These are phyloP conservation scores for Solanum chaucha DNA, from an alignment of 257 asterid genomes.

Conservation along the genomic window DNA sequence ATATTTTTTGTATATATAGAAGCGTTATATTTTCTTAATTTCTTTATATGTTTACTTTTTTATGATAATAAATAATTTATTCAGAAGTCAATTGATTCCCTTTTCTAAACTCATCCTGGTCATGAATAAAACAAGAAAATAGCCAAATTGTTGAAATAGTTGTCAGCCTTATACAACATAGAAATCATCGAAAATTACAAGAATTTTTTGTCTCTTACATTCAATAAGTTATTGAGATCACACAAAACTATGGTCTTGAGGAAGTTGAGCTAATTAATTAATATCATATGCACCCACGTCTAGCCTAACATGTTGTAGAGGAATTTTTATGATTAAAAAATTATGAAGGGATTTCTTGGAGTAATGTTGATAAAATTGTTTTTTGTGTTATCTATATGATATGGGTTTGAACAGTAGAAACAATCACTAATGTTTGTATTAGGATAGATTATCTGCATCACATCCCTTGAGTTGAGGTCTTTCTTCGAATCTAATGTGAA, in stretches of 20 bases:
- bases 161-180: background rate
- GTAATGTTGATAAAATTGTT: background rate
- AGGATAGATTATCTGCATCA: accelerated
- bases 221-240: background rate
- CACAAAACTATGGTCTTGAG: background rate
- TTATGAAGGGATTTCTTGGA: background rate
- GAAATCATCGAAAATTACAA: background rate
- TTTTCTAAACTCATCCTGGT: background rate
- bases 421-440: accelerated
- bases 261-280: background rate
- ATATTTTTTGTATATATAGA: background rate
- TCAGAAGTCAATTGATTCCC: background rate
- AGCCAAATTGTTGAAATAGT: background rate
- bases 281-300: background rate
- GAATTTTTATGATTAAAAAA: no score
- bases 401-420: accelerated
- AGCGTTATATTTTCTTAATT: background rate
- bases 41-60: background rate
- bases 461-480: accelerated
- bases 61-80: no score
- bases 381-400: no score
- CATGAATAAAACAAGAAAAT: background rate
- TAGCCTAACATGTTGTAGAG: background rate
- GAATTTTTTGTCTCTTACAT: background rate
- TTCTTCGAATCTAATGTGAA: accelerated